These are phyloP conservation scores for Selaginella tamariscina DNA, from an alignment of 75 land plant genomes.

Conservation along the genomic window DNA sequence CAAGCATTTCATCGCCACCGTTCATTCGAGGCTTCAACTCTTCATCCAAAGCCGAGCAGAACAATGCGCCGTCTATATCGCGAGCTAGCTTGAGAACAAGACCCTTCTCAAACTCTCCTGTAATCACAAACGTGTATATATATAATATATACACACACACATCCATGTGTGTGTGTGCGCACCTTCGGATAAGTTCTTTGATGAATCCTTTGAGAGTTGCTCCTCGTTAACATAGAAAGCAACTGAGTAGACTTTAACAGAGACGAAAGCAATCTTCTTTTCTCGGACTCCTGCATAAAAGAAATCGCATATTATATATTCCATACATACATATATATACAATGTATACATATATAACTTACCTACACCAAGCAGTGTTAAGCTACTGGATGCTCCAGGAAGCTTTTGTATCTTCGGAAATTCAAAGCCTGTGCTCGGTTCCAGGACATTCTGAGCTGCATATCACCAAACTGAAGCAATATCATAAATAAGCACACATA, in stretches of 20 bases:
- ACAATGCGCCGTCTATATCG: constrained; percentile 65
- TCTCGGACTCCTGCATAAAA: constrained; percentile 42
- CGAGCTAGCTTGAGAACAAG: constrained; percentile 49
- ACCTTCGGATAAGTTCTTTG: constrained; percentile 16
- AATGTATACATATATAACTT: neutral
- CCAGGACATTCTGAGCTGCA: no score
- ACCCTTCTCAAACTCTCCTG: constrained; percentile 46
- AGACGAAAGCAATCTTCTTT: constrained; percentile 51
- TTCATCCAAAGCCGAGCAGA: constrained; percentile 74
- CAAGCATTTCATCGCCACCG: constrained; percentile 36
- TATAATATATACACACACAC: no score
- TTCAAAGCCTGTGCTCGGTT: neutral
- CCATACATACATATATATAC: neutral
- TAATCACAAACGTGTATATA: no score
- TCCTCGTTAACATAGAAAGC: constrained; percentile 36
- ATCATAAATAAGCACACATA: no score
- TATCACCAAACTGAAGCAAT: no score
- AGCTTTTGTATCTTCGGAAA: neutral
- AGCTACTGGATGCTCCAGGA: neutral
- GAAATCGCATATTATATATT: neutral
- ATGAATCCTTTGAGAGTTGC: constrained; percentile 31
- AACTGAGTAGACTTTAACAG: constrained; percentile 60
- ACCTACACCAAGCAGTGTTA: neutral
- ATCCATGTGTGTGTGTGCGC: no score
- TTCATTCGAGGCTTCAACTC: constrained; percentile 50